A percentile compares a stretch with the other conserved stretches of the same genome.
Evolutionary conservation across 805 yeast genomes (phyloP).

Genomic region (Kuraishia ogatae): DNA sequence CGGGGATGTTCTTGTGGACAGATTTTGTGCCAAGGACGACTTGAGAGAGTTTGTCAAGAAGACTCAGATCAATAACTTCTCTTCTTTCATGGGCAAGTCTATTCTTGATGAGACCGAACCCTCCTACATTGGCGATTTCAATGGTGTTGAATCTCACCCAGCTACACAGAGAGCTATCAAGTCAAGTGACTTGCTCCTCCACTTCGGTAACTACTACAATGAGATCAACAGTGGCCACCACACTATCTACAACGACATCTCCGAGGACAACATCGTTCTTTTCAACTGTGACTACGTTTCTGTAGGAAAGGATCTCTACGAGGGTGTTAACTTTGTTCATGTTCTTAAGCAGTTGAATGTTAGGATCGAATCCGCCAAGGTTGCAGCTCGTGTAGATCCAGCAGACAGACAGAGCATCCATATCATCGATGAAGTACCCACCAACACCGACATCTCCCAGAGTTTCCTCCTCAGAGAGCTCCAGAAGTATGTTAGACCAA

Average conservation of each 20-base stretch:
- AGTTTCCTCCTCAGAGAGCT: slow-evolving; percentile 31
- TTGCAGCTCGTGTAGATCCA: background rate
- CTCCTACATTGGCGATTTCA: slow-evolving; percentile 63
- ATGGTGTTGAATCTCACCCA: slow-evolving; percentile 46
- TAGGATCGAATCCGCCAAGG: slow-evolving; percentile 12
- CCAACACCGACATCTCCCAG: slow-evolving; percentile 36
- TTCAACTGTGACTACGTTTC: slow-evolving; percentile 46
- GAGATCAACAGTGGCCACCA: slow-evolving; percentile 68
- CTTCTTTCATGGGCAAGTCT: slow-evolving; percentile 66
- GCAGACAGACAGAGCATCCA: slow-evolving; percentile 5
- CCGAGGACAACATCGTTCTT: slow-evolving; percentile 32
- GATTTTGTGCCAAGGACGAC: slow-evolving; percentile 40
- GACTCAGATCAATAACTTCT: slow-evolving; percentile 46
- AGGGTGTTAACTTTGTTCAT: slow-evolving; percentile 43
- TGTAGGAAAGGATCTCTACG: slow-evolving; percentile 30
- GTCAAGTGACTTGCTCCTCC: slow-evolving; percentile 57
- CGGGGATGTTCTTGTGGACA: slow-evolving; percentile 61
- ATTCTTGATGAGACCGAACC: slow-evolving; percentile 60
- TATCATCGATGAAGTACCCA: slow-evolving; percentile 13
- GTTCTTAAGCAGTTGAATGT: slow-evolving; percentile 28
- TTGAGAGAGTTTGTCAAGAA: slow-evolving; percentile 40
- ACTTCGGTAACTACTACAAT: slow-evolving; percentile 58
- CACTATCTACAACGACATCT: slow-evolving; percentile 33
- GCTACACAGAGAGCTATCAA: slow-evolving; percentile 41
- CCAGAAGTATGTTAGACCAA: slow-evolving; percentile 37